A percentile compares a stretch with the other conserved stretches of the same genome.
These are phyloP conservation scores for Arabidopsis arenosa DNA, from an alignment of 345 rosid genomes.

Conservation along the genomic window DNA sequence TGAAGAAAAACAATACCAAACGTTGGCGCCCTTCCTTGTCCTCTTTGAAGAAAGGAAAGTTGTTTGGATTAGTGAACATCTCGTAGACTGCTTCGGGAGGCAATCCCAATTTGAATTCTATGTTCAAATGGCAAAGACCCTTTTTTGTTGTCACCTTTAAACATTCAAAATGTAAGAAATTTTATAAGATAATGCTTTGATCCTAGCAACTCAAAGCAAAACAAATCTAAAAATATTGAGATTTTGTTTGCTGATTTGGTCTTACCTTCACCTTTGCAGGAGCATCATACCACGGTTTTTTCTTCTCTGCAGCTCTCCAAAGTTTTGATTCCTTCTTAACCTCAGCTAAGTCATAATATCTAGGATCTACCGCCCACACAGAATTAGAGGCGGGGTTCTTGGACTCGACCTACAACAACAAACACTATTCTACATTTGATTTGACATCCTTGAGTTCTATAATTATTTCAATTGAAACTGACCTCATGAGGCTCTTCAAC, in stretches of 20 bases:
- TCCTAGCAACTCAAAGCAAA: background rate
- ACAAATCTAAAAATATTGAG: background rate
- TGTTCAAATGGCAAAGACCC: slow-evolving; percentile 15
- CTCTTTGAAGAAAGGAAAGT: slow-evolving; percentile 5
- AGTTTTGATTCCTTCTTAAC: slow-evolving; percentile 28
- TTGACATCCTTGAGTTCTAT: background rate
- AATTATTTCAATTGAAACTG: background rate
- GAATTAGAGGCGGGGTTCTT: slow-evolving; percentile 36
- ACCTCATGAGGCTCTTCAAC: slow-evolving; percentile 10
- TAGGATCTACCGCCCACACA: background rate
- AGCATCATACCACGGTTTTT: slow-evolving; percentile 62
- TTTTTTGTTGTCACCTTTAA: slow-evolving; percentile 67
- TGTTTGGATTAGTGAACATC: slow-evolving; percentile 18
- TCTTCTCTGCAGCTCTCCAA: slow-evolving; percentile 59
- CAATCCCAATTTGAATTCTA: slow-evolving; percentile 9
- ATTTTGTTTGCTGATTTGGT: background rate
- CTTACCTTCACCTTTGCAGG: slow-evolving; percentile 64
- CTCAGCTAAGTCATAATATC: background rate
- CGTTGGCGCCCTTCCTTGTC: background rate
- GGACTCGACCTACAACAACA: slow-evolving; percentile 53
- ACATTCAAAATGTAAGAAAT: slow-evolving; percentile 23
- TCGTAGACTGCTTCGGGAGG: slow-evolving; percentile 20
- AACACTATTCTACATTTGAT: background rate
- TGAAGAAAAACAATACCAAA: background rate
- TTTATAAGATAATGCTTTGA: too few species aligned